Percentiles rank a stretch among this genome's conserved stretches.
Evolutionary conservation across 805 yeast genomes (phyloP).

Genomic region (Ogataea degrootiae): DNA sequence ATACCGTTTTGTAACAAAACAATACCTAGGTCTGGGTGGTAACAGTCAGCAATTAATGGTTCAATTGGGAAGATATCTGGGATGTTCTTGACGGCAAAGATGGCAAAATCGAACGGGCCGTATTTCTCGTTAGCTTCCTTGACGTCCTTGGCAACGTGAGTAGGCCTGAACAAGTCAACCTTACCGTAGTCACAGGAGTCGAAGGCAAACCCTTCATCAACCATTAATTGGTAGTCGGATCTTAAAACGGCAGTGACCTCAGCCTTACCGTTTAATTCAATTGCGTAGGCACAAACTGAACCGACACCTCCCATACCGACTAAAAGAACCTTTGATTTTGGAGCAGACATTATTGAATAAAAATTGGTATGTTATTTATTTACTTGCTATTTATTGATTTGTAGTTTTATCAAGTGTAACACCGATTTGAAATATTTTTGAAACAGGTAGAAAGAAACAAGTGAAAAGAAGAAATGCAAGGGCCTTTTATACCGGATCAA

Average conservation of each 20-base stretch:
- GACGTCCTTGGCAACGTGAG: conserved; percentile 34
- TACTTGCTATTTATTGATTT: neutral
- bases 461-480: no score
- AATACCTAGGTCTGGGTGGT: conserved; percentile 29
- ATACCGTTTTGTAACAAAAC: conserved; percentile 38
- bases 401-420: no score
- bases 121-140: conserved; percentile 40
- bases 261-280: conserved; percentile 43
- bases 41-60: conserved; percentile 22
- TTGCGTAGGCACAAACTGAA: conserved; percentile 63
- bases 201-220: conserved; percentile 50
- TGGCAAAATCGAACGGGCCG: conserved; percentile 48
- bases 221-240: conserved; percentile 55
- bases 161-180: conserved; percentile 51
- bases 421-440: no score
- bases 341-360: conserved; percentile 1
- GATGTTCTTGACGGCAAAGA: conserved; percentile 58
- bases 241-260: conserved; percentile 60
- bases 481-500: no score
- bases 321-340: conserved; percentile 42
- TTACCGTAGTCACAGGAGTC: conserved; percentile 61
- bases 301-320: conserved; percentile 91
- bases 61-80: conserved; percentile 58
- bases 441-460: no score
- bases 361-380: neutral